Conservation (phyloP, 768 basidiomycete species). For the Pisolithus sp. region DNA sequence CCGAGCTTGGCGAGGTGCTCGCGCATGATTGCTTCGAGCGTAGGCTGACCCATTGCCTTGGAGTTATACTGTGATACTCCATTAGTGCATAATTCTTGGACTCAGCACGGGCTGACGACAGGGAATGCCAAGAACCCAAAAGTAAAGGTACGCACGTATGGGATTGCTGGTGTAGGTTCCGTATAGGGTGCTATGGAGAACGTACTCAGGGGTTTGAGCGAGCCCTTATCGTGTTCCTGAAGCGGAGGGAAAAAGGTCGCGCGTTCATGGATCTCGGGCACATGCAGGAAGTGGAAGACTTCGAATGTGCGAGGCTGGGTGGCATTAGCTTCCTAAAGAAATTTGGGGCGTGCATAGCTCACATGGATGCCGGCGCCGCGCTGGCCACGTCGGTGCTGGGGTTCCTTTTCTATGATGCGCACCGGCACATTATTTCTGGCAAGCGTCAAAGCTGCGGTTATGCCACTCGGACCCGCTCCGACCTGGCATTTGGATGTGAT, state of each 20-base stretch:
- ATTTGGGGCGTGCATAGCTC: background rate
- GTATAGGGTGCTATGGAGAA: background rate
- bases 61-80: conserved; percentile 5
- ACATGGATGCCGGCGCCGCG: conserved; percentile 3
- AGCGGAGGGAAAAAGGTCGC: conserved; percentile 22
- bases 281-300: conserved; percentile 34
- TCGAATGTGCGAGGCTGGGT: conserved; percentile 40
- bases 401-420: conserved; percentile 16
- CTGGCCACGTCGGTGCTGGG: conserved; percentile 2
- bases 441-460: conserved; percentile 21
- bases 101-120: too few relatives aligned
- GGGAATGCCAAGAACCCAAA: too few relatives aligned
- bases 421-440: conserved; percentile 18
- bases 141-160: conserved; percentile 18
- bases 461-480: conserved; percentile 18
- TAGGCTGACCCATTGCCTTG: conserved; percentile 19
- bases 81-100: background rate
- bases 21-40: conserved; percentile 22
- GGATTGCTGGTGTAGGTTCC: conserved; percentile 21
- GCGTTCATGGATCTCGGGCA: conserved; percentile 30
- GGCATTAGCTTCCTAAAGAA: background rate
- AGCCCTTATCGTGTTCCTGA: conserved; percentile 28
- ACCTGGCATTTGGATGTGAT: conserved; percentile 1
- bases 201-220: conserved; percentile 11
- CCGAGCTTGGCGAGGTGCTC: conserved; percentile 15